These are phyloP conservation scores for Penicillium polonicum DNA, from an alignment of 2,329 filamentous ascomycete species.

Conservation along the genomic window DNA sequence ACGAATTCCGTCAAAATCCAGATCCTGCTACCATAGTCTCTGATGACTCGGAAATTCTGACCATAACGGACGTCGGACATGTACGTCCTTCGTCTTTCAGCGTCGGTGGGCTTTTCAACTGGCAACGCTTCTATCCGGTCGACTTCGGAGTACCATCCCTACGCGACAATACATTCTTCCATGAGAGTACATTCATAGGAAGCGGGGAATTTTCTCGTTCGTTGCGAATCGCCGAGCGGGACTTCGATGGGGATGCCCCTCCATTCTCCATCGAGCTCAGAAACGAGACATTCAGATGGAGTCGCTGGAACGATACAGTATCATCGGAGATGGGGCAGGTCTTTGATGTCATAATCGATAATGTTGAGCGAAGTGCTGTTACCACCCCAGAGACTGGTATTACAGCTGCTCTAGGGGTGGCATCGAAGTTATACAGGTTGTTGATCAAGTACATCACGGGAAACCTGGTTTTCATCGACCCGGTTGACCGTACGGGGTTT, in stretches of 20 bases:
- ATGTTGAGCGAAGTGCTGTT: constrained; percentile 16
- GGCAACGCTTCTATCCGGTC: constrained; percentile 50
- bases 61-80: neutral
- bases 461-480: constrained; percentile 53
- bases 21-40: constrained; percentile 37
- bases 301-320: constrained; percentile 57
- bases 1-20: constrained; percentile 41
- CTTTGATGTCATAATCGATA: constrained; percentile 34
- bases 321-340: constrained; percentile 46
- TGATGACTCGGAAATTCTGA: constrained; percentile 16
- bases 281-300: constrained; percentile 45
- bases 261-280: constrained; percentile 40
- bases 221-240: constrained; percentile 40
- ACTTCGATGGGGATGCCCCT: constrained; percentile 47
- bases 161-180: constrained; percentile 54
- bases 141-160: constrained; percentile 56
- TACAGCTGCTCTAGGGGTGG: constrained; percentile 14
- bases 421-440: constrained; percentile 37
- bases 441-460: constrained; percentile 52
- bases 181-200: constrained; percentile 57
- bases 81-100: constrained; percentile 23
- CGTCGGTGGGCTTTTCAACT: constrained; percentile 48
- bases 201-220: constrained; percentile 54
- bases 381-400: neutral
- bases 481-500: constrained; percentile 53